Conservation (phyloP, 2,329 filamentous ascomycete genomes). For the Zopfia rhizophila region DNA sequence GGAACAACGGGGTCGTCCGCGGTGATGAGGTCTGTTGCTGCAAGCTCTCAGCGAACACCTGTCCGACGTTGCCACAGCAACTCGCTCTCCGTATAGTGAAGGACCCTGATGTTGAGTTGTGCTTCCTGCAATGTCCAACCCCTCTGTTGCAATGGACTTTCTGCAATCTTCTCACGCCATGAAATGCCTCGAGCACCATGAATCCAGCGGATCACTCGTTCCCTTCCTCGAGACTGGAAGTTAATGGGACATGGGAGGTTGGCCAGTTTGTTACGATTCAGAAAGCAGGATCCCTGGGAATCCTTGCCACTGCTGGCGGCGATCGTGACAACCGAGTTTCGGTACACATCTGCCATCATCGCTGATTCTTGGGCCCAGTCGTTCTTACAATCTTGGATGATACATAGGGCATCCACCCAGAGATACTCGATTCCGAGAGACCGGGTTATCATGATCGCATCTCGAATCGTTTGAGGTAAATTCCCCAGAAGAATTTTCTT, state of each 20-base stretch:
- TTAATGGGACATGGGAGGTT: not conserved
- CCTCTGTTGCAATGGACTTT: too few relatives aligned
- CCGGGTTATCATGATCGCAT: constrained; percentile 14
- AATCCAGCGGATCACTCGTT: too few relatives aligned
- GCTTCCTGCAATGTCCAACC: too few relatives aligned
- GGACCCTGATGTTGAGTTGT: too few relatives aligned
- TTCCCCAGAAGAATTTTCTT: not conserved
- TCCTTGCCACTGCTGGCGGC: constrained; percentile 3
- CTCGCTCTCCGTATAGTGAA: too few relatives aligned
- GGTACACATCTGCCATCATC: constrained; percentile 8
- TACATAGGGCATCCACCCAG: constrained; percentile 25
- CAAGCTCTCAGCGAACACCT: too few relatives aligned
- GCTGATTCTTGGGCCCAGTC: constrained; percentile 4
- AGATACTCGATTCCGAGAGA: constrained; percentile 14
- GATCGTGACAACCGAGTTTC: constrained; percentile 7
- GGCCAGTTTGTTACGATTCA: not conserved
- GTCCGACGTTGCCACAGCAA: too few relatives aligned
- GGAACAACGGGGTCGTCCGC: too few relatives aligned
- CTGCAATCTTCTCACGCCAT: too few relatives aligned
- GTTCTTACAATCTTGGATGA: constrained; percentile 19
- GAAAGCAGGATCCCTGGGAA: constrained; percentile 1
- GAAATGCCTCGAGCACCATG: too few relatives aligned
- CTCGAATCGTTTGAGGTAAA: not conserved
- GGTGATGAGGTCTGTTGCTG: too few relatives aligned
- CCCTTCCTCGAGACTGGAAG: too few relatives aligned